Percentiles rank a stretch among this genome's conserved stretches.
These are phyloP conservation scores for Populus hybrid DNA, from an alignment of 441 rosid species.

Conservation along the genomic window DNA sequence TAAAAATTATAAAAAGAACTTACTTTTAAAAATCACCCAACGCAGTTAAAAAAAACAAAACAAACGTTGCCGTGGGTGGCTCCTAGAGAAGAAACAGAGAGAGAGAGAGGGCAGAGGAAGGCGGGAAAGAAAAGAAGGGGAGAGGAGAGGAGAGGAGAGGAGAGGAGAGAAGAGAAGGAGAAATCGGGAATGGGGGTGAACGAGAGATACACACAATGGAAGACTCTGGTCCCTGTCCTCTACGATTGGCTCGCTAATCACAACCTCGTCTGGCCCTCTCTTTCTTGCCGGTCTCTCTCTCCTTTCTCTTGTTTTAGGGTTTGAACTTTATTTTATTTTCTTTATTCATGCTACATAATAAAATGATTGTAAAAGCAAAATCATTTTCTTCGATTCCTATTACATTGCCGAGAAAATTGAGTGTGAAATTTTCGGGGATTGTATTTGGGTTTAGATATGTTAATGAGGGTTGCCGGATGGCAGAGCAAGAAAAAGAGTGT, in stretches of 20 bases:
- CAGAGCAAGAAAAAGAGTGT: background rate
- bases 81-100: too few relatives aligned
- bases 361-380: background rate
- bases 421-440: background rate
- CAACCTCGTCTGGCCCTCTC: slow-evolving; percentile 88
- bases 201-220: slow-evolving; percentile 79
- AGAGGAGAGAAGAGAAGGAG: slow-evolving; percentile 23
- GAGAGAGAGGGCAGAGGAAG: background rate
- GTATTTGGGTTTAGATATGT: background rate
- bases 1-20: too few relatives aligned
- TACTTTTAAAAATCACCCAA: background rate
- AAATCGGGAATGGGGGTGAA: slow-evolving; percentile 38
- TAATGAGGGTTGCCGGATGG: background rate
- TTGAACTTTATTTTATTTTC: slow-evolving; percentile 7
- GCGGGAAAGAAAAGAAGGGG: background rate
- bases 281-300: slow-evolving; percentile 65
- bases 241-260: slow-evolving; percentile 37
- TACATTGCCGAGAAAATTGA: background rate
- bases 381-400: background rate
- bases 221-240: slow-evolving; percentile 77
- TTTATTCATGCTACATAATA: background rate
- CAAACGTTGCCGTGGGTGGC: background rate
- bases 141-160: slow-evolving; percentile 19
- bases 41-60: background rate
- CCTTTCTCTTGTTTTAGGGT: background rate